Evolutionary conservation across 805 yeast genomes (phyloP).

Genomic region (Zygosaccharomyces kombuchaensis): DNA sequence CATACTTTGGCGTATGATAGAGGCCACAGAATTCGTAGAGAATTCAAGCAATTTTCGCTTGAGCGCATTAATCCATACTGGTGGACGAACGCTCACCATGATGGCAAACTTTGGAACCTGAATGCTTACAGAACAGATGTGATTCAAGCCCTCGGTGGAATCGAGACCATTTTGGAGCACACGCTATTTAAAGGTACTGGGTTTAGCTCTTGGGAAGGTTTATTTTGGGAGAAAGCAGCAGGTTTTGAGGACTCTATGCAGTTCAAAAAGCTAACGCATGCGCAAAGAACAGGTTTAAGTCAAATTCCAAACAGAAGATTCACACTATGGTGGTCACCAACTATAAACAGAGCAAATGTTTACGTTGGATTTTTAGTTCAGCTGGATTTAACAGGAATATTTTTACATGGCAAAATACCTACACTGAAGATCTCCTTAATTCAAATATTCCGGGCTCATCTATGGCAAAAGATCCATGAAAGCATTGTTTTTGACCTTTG

Average conservation of each 20-base stretch:
- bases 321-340: slow-evolving; percentile 99
- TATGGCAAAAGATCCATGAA: slow-evolving; percentile 99
- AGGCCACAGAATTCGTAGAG: slow-evolving; percentile 82
- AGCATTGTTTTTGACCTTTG: slow-evolving; percentile 89
- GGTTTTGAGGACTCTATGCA: slow-evolving; percentile 97
- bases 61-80: slow-evolving; percentile 83
- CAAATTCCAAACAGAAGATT: slow-evolving; percentile 97
- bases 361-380: slow-evolving; percentile 97
- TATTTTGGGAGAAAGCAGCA: slow-evolving; percentile 97
- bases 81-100: slow-evolving; percentile 95
- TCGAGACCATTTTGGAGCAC: slow-evolving; percentile 92
- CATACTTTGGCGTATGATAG: slow-evolving; percentile 92
- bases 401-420: slow-evolving; percentile 96
- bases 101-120: slow-evolving; percentile 92
- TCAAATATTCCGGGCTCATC: slow-evolving; percentile 94
- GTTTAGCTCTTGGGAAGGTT: slow-evolving; percentile 96
- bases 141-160: slow-evolving; percentile 95
- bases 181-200: slow-evolving; percentile 96
- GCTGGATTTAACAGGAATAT: slow-evolving; percentile 92
- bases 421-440: slow-evolving; percentile 91
- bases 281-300: slow-evolving; percentile 93
- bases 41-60: slow-evolving; percentile 68
- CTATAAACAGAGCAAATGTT: slow-evolving; percentile 95
- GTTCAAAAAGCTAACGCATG: slow-evolving; percentile 91
- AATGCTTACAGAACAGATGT: slow-evolving; percentile 93